Evolutionary conservation across 2,329 filamentous ascomycete genomes (phyloP).

Genomic region (Graphiopsis chlorocephala): DNA sequence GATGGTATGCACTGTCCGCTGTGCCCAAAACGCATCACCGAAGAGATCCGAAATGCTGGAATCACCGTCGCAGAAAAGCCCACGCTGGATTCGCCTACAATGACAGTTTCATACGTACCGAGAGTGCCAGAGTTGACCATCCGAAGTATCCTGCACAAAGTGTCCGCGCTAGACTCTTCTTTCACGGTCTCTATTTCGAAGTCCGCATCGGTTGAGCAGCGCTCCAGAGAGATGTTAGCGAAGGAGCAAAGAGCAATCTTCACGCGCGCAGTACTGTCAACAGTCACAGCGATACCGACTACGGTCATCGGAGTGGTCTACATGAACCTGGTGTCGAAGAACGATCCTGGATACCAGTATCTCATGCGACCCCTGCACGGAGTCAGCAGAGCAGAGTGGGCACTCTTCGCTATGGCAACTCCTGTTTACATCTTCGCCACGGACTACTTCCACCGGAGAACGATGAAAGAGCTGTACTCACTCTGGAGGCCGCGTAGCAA

Average conservation of each 20-base stretch:
- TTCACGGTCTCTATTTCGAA: conserved; percentile 72
- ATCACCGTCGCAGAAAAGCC: conserved; percentile 56
- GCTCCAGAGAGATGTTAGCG: conserved; percentile 68
- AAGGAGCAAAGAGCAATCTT: conserved; percentile 68
- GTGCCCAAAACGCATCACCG: conserved; percentile 48
- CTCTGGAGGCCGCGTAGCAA: conserved; percentile 76
- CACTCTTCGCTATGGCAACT: conserved; percentile 44
- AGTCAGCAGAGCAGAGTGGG: conserved; percentile 38
- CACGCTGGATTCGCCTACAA: conserved; percentile 61
- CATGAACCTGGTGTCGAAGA: conserved; percentile 72
- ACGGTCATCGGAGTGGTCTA: conserved; percentile 87
- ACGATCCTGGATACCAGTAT: conserved; percentile 43
- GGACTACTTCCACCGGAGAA: conserved; percentile 77
- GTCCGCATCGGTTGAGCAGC: conserved; percentile 78
- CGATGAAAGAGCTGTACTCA: conserved; percentile 72
- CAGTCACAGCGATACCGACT: conserved; percentile 71
- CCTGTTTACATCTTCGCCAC: conserved; percentile 85
- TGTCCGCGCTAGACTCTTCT: conserved; percentile 63
- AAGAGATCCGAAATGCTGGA: conserved; percentile 47
- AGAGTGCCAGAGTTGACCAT: conserved; percentile 68
- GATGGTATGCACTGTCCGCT: conserved; percentile 48
- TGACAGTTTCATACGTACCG: conserved; percentile 70
- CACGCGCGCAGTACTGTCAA: conserved; percentile 65
- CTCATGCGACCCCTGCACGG: conserved; percentile 65
- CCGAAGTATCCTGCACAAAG: conserved; percentile 66